Percentiles rank a stretch among this genome's conserved stretches.
These are phyloP conservation scores for Elaeis oleifera DNA, from an alignment of 202 grass and related monocot genomes.

Conservation along the genomic window DNA sequence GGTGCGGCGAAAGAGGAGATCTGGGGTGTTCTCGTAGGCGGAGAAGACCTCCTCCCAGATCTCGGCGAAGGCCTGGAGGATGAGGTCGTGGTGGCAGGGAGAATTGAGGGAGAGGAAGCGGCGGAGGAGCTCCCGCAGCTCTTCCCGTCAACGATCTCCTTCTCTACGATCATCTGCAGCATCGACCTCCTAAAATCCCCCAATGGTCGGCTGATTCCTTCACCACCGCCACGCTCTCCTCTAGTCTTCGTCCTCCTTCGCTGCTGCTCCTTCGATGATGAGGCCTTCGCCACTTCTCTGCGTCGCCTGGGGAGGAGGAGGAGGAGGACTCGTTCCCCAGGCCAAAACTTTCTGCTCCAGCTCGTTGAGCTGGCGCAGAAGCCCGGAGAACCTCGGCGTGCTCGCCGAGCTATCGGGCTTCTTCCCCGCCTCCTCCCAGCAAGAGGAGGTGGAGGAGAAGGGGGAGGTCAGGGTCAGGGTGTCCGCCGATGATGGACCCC, in stretches of 20 bases:
- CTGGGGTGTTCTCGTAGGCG: conserved; percentile 11
- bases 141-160: conserved; percentile 53
- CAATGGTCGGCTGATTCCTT: conserved; percentile 67
- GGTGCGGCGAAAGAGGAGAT: conserved; percentile 7
- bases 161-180: conserved; percentile 85
- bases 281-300: conserved; percentile 5
- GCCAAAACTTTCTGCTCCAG: conserved; percentile 65
- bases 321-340: conserved; percentile 17
- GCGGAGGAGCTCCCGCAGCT: conserved; percentile 67
- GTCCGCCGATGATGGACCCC: conserved; percentile 25
- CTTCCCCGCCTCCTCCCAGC: conserved; percentile 31
- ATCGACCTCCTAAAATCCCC: conserved; percentile 82
- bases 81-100: conserved; percentile 55
- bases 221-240: conserved; percentile 60
- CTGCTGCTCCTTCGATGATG: background rate
- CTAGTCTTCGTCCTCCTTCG: conserved; percentile 20
- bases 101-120: conserved; percentile 76
- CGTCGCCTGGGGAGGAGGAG: background rate
- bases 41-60: conserved; percentile 76
- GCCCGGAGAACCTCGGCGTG: conserved; percentile 57
- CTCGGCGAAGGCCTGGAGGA: conserved; percentile 68
- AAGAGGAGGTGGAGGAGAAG: conserved; percentile 30
- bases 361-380: conserved; percentile 69
- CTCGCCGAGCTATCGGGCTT: conserved; percentile 9
- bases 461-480: conserved; percentile 38